Evolutionary conservation across 257 asterid species (phyloP).

Genomic region (Rhazya stricta): DNA sequence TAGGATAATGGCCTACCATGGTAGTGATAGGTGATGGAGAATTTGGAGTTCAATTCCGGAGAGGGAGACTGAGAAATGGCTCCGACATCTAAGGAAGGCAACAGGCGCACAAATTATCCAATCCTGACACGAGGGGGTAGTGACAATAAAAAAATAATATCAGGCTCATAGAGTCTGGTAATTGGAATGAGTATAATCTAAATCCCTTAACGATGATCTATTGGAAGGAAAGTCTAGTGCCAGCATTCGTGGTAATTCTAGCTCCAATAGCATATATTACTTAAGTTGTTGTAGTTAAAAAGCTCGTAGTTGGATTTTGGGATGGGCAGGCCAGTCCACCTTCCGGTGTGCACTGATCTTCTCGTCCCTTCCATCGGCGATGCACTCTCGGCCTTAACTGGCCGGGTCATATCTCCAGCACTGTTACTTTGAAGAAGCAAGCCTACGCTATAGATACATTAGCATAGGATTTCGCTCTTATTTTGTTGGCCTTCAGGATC

Average conservation of each 20-base stretch:
- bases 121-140: neutral
- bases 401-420: constrained; percentile 2
- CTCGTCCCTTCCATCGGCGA: constrained; percentile 10
- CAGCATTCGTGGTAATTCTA: too few species aligned
- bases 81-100: neutral
- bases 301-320: too few species aligned
- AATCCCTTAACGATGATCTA: neutral
- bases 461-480: constrained; percentile 4
- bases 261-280: too few species aligned
- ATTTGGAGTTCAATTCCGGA: too few species aligned
- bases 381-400: constrained; percentile 12
- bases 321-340: too few species aligned
- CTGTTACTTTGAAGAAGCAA: constrained; percentile 1
- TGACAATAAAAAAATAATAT: neutral
- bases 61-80: too few species aligned
- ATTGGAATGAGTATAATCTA: neutral
- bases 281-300: too few species aligned
- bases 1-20: too few species aligned
- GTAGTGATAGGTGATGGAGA: too few species aligned
- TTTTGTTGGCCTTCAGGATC: constrained; percentile 8
- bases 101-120: neutral
- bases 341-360: constrained; percentile 8
- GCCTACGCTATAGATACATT: constrained; percentile 8
- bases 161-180: neutral
- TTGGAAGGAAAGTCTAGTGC: neutral